Percentiles rank a stretch among this genome's conserved stretches.
These are phyloP conservation scores for Taphrina pruni DNA, from an alignment of 1,139 yeast genomes.

Conservation along the genomic window DNA sequence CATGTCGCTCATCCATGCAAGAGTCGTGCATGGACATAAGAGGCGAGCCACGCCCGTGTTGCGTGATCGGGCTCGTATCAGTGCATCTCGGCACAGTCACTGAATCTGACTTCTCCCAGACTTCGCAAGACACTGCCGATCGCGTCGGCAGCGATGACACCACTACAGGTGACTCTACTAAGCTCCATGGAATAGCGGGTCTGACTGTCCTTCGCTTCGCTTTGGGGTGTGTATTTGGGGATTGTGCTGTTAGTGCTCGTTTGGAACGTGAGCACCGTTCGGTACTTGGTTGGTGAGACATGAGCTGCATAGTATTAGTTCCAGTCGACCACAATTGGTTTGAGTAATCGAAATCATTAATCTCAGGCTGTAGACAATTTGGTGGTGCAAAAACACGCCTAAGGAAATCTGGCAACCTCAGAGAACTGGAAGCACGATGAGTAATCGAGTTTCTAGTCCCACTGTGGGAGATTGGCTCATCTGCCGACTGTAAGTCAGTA, in stretches of 20 bases:
- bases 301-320: not conserved
- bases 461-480: too few relatives aligned
- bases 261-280: not conserved
- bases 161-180: not conserved
- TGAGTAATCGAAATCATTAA: conserved; percentile 1
- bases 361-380: conserved; percentile 22
- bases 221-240: not conserved
- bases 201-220: not conserved
- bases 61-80: not conserved
- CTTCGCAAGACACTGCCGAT: not conserved
- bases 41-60: not conserved
- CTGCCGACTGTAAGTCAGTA: too few relatives aligned
- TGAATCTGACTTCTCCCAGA: not conserved
- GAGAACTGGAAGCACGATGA: conserved; percentile 7
- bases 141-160: not conserved
- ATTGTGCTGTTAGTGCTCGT: not conserved
- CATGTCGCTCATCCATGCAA: not conserved
- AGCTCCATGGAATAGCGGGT: not conserved
- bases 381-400: conserved; percentile 39
- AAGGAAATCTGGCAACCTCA: conserved; percentile 32
- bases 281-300: too few relatives aligned
- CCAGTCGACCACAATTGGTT: not conserved
- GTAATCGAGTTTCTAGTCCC: too few relatives aligned
- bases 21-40: not conserved
- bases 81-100: not conserved